A percentile compares a stretch with the other conserved stretches of the same genome.
Evolutionary conservation across 2,329 filamentous ascomycete species (phyloP).

Genomic region (Fusarium neocosmosporiellum): DNA sequence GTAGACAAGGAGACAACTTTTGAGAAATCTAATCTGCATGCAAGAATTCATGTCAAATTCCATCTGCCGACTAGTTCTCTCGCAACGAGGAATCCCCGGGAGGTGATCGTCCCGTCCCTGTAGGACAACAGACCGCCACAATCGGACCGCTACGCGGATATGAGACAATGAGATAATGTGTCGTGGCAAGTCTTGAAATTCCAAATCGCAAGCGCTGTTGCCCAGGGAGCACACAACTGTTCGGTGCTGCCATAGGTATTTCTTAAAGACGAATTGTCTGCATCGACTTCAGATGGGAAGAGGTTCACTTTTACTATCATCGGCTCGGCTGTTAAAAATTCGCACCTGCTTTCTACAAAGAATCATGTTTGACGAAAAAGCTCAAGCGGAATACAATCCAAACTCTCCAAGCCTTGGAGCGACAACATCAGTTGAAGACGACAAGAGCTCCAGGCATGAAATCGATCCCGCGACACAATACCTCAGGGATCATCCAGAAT

Average conservation of each 20-base stretch:
- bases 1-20: neutral
- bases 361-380: neutral
- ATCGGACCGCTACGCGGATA: neutral
- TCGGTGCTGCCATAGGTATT: neutral
- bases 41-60: neutral
- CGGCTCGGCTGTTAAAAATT: neutral
- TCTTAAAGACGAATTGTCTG: neutral
- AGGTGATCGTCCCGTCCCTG: neutral
- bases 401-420: neutral
- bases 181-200: neutral
- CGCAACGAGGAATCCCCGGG: neutral
- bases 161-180: neutral
- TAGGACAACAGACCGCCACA: neutral
- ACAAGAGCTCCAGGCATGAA: neutral
- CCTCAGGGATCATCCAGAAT: neutral
- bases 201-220: neutral
- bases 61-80: neutral
- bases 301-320: rapidly evolving
- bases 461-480: neutral
- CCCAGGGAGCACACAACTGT: neutral
- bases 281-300: neutral
- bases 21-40: neutral
- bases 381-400: rapidly evolving
- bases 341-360: neutral
- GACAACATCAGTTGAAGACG: neutral